Evolutionary conservation across 164 flowering plant species (phyloP).

Genomic region (Santalum album): DNA sequence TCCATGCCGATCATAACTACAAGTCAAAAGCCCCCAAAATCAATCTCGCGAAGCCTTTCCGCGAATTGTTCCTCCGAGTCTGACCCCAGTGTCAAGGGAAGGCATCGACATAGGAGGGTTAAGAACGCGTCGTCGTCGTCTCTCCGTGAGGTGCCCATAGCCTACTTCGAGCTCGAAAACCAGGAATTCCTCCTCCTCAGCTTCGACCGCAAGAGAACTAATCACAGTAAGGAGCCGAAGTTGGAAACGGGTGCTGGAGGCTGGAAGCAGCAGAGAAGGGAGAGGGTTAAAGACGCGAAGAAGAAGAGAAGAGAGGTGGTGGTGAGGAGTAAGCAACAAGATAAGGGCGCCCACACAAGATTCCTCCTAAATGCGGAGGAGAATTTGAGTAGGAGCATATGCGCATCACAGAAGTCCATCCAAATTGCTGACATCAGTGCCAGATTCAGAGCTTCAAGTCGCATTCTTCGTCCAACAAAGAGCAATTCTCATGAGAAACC

Average conservation of each 20-base stretch:
- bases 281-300: constrained; percentile 7
- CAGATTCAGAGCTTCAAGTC: neutral
- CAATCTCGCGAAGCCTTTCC: constrained; percentile 29
- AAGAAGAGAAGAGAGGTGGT: constrained; percentile 5
- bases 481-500: constrained; percentile 5
- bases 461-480: constrained; percentile 7
- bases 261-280: constrained; percentile 11
- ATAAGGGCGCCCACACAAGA: neutral
- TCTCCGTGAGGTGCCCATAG: constrained; percentile 25
- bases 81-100: constrained; percentile 4
- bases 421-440: too few species aligned
- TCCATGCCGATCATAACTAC: constrained; percentile 26
- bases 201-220: constrained; percentile 48
- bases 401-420: neutral
- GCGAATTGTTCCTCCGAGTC: constrained; percentile 23
- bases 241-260: too few species aligned
- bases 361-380: constrained; percentile 3
- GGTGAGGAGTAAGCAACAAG: constrained; percentile 2
- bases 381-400: constrained; percentile 1
- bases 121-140: constrained; percentile 19
- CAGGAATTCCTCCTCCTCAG: constrained; percentile 48
- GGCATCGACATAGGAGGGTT: constrained; percentile 18
- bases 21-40: constrained; percentile 3
- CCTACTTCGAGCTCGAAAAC: constrained; percentile 29
- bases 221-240: too few species aligned